Conservation (phyloP, 2,329 filamentous ascomycete species). For the Claviceps fusiformis region DNA sequence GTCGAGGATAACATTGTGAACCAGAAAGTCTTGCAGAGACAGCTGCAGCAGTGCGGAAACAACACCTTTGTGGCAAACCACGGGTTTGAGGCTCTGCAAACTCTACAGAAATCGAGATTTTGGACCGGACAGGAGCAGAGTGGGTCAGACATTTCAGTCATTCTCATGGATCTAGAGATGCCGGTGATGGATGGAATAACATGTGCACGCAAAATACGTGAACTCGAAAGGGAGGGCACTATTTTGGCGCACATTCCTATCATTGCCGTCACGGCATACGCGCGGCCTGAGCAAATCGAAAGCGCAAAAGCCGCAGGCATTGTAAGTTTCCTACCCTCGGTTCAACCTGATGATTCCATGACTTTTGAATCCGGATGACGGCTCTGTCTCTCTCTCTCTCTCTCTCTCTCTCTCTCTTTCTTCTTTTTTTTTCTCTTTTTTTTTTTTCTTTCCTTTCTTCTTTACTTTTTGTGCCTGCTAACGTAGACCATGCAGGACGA, state of each 20-base stretch:
- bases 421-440: no score
- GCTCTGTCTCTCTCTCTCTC: no score
- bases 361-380: no score
- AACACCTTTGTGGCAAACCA: conserved; percentile 51
- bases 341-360: background rate
- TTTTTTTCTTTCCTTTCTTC: background rate
- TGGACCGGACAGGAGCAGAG: conserved; percentile 35
- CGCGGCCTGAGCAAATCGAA: conserved; percentile 58
- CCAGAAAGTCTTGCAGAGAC: conserved; percentile 48
- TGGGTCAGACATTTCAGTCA: conserved; percentile 46
- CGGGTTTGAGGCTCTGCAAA: conserved; percentile 47
- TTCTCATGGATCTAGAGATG: conserved; percentile 76
- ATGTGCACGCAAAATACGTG: conserved; percentile 55
- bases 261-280: conserved; percentile 74
- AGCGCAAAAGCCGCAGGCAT: conserved; percentile 61
- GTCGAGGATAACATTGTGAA: conserved; percentile 59
- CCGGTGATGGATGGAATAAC: conserved; percentile 72
- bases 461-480: no score
- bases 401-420: no score
- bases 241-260: conserved; percentile 58
- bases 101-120: conserved; percentile 40
- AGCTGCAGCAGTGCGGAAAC: conserved; percentile 47
- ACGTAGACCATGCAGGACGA: conserved; percentile 38
- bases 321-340: conserved; percentile 31
- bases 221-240: conserved; percentile 48